Conservation (phyloP, 306 rosid genomes). For the Acmispon strigosus region DNA sequence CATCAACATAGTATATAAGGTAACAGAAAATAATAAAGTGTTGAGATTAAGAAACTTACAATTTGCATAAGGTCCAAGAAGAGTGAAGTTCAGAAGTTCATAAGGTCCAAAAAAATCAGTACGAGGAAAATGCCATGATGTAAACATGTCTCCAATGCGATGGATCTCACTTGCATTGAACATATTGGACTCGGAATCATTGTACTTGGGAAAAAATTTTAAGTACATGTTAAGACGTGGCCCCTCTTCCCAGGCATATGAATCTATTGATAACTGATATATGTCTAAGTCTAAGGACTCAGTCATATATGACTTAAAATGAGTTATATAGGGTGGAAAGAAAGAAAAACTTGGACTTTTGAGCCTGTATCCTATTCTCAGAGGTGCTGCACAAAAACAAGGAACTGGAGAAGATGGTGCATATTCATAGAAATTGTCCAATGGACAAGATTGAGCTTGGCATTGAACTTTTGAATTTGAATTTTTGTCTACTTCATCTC, state of each 20-base stretch:
- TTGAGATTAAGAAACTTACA: constrained; percentile 47
- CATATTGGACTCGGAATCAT: background rate
- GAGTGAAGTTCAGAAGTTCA: constrained; percentile 70
- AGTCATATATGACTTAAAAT: constrained; percentile 40
- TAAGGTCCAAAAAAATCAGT: constrained; percentile 75
- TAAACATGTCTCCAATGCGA: constrained; percentile 28
- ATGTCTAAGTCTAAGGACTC: constrained; percentile 33
- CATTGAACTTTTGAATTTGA: constrained; percentile 31
- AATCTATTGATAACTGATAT: constrained; percentile 50
- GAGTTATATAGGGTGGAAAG: constrained; percentile 44
- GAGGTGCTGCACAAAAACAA: constrained; percentile 80
- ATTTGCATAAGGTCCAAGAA: constrained; percentile 42
- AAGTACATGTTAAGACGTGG: constrained; percentile 72
- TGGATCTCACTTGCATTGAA: constrained; percentile 52
- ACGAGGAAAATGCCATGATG: constrained; percentile 50
- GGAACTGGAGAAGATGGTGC: constrained; percentile 38
- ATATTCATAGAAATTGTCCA: constrained; percentile 50
- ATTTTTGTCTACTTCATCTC: background rate
- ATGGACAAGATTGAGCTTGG: constrained; percentile 46
- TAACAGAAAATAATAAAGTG: background rate
- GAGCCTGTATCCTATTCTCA: constrained; percentile 70
- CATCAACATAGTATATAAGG: background rate
- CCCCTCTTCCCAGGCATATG: constrained; percentile 62
- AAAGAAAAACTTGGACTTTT: constrained; percentile 91
- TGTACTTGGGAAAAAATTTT: constrained; percentile 58